phyloP scores from a whole-genome alignment of 2,329 filamentous ascomycete genomes.

The Aspergillus piperis region DNA sequence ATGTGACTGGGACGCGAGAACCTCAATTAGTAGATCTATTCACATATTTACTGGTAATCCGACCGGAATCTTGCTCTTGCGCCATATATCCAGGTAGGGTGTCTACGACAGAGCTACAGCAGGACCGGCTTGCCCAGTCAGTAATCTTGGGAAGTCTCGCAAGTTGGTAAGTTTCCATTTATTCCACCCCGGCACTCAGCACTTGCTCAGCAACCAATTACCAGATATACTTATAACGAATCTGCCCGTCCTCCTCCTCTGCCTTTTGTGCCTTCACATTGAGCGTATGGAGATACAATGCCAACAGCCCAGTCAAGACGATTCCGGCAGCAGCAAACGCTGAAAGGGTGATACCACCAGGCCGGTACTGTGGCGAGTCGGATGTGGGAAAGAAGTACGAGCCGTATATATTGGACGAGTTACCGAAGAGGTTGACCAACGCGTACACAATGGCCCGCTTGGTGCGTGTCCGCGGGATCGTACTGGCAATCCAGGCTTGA shows the following conservation, averaged over 20 bases:
- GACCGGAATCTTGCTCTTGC: too few relatives aligned
- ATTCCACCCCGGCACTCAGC: background rate
- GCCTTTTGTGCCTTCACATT: slow-evolving; percentile 9
- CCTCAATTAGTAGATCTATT: too few relatives aligned
- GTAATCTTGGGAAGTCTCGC: too few relatives aligned
- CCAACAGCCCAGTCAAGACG: slow-evolving; percentile 10
- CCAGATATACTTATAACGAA: slow-evolving; percentile 16
- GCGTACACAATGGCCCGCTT: slow-evolving; percentile 25
- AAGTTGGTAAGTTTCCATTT: background rate
- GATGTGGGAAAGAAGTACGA: slow-evolving; percentile 24
- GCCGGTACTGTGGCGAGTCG: slow-evolving; percentile 18
- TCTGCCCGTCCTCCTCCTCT: slow-evolving; percentile 13
- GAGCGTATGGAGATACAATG: slow-evolving; percentile 9
- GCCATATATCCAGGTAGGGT: too few relatives aligned
- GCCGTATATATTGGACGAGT: slow-evolving; percentile 24
- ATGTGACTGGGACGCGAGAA: too few relatives aligned
- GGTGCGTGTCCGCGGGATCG: slow-evolving; percentile 23
- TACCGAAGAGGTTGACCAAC: slow-evolving; percentile 23
- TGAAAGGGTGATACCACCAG: slow-evolving; percentile 21
- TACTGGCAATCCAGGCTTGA: slow-evolving; percentile 26
- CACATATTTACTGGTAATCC: too few relatives aligned
- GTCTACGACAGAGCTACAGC: too few relatives aligned
- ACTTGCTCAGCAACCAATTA: background rate
- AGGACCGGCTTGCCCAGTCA: too few relatives aligned
- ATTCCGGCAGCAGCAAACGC: slow-evolving; percentile 20